Base-by-base conservation (phyloP, 306 rosid genomes). In the Cucurbita maxima region DNA sequence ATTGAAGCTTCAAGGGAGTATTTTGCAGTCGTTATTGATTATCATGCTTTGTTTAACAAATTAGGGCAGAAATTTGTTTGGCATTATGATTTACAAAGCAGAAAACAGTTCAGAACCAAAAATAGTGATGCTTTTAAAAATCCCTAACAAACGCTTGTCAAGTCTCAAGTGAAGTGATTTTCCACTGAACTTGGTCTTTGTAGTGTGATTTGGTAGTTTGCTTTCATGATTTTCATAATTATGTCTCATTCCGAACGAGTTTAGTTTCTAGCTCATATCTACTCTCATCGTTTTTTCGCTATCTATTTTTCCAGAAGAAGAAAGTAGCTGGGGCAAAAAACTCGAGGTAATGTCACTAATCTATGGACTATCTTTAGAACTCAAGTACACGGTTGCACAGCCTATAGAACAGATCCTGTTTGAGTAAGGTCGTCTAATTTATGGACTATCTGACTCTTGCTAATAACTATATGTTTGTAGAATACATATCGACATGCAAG, bases 231-330 rank as follows among this genome's bases (percentile, higher is more conserved):
- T 30, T 58, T 13, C 9, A 47, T 12, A 12, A 38, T 30, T 2
- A 50, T 25, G 22, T 3, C 16, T 34, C 2, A 48, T 34, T 30
- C 5, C 15, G 18, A 16, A 10, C 15, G 43, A 13, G 40, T 74
- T 47, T 74, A n/a, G 57, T 3, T 74, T 22, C 43, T 30, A 30
- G 6, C 50, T 72, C 13, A 14, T 44, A 50, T 22, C 22, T 47
- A 45, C 30, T 74, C 58, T 56, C 40, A 20, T 54, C 34, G 3
- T 47, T 11, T 43, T 45, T 14, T 22, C 6, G 43, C n/a, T 22
- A 54, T 43, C 44, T 71, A 4, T 58, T 36, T 51, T 51, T 76
- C 57, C 62, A 76, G 79, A 48, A 44, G 73, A 53, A 34, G 50
- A 50, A 61, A 15, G 72, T 37, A 10, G 55, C 47, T 71, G 75